A percentile compares a stretch with the other conserved stretches of the same genome.
phyloP scores from a whole-genome alignment of 2,329 filamentous ascomycete genomes.

The Penicillium verrucosum region DNA sequence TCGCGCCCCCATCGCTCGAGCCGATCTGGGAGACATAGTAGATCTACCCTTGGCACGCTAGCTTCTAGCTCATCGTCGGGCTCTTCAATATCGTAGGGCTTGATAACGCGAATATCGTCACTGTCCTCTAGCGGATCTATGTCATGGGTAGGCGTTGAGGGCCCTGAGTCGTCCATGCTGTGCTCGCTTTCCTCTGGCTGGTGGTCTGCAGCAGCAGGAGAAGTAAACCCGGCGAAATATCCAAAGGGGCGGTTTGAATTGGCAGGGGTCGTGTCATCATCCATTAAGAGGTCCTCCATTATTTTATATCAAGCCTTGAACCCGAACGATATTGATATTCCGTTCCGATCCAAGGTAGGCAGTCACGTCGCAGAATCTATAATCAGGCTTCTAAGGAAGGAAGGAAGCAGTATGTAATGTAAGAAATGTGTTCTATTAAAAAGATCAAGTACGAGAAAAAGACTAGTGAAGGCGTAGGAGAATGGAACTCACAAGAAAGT shows the following conservation, averaged over 20 bases:
- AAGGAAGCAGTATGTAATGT: background rate
- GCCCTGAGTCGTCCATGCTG: conserved; percentile 12
- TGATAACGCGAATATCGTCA: conserved; percentile 28
- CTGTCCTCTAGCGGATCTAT: conserved; percentile 13
- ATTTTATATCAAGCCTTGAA: background rate
- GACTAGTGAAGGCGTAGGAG: background rate
- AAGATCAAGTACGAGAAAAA: background rate
- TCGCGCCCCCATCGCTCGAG: conserved; percentile 34
- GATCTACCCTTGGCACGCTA: conserved; percentile 3
- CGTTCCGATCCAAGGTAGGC: background rate
- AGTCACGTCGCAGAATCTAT: background rate
- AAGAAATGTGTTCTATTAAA: background rate
- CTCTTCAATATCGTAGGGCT: conserved; percentile 42
- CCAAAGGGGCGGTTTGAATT: background rate
- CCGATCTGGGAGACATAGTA: conserved; percentile 20
- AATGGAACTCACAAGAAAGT: background rate
- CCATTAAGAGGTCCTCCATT: conserved; percentile 4
- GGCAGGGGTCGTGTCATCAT: background rate
- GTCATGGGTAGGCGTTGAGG: conserved; percentile 11
- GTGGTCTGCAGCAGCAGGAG: background rate
- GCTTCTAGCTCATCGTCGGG: conserved; percentile 28
- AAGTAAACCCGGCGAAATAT: background rate
- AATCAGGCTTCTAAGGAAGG: too few species aligned
- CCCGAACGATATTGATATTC: background rate
- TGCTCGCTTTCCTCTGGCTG: conserved; percentile 11